phyloP scores from a whole-genome alignment of 495 filamentous ascomycete species.

The Annulohypoxylon maeteangense region DNA sequence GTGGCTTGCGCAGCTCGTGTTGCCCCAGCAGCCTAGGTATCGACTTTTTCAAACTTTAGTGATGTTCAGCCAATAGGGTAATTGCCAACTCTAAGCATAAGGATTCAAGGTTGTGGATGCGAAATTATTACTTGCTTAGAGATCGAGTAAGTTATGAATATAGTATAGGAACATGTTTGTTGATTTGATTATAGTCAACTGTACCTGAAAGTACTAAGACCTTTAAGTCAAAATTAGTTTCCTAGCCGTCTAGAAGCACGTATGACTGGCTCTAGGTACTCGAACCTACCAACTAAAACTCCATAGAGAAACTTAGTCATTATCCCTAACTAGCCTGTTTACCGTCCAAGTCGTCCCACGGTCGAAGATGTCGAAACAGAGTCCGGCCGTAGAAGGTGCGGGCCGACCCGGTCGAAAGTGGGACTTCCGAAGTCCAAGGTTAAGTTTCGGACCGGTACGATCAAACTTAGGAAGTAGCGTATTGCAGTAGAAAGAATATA shows the following conservation, averaged over 20 bases:
- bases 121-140: no score
- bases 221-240: no score
- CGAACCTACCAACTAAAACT: no score
- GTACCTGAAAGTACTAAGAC: no score
- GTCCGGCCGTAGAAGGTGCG: background rate
- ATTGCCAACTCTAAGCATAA: no score
- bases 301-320: background rate
- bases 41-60: background rate
- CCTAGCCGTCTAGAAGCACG: no score
- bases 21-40: background rate
- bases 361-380: background rate
- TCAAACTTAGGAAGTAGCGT: background rate
- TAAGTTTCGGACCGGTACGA: background rate
- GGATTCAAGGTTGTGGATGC: no score
- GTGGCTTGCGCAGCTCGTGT: background rate
- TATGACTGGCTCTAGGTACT: no score
- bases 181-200: no score
- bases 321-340: background rate
- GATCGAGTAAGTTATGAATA: no score
- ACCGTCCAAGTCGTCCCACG: background rate
- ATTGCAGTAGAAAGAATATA: background rate
- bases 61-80: no score
- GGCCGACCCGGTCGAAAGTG: slow-evolving; percentile 31
- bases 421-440: slow-evolving; percentile 14
- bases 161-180: no score